Percentiles rank a stretch among this genome's conserved stretches.
Evolutionary conservation across 2,329 filamentous ascomycete genomes (phyloP).

Genomic region (Lachnum nothofagi): DNA sequence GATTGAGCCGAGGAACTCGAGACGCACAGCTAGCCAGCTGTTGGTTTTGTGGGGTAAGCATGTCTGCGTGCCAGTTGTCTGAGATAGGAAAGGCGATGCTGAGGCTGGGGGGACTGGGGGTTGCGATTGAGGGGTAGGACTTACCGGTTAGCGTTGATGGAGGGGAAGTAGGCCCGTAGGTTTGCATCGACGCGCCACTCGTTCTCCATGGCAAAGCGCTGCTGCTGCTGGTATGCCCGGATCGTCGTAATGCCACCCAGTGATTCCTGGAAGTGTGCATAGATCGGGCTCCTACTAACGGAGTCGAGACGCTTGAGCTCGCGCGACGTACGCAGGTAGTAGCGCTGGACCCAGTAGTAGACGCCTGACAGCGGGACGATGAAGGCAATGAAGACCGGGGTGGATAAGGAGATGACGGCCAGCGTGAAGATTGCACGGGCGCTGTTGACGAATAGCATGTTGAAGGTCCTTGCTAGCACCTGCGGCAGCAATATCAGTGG

Average conservation of each 20-base stretch:
- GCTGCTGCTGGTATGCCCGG: slow-evolving; percentile 84
- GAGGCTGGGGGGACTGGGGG: no score
- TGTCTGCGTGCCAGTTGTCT: neutral
- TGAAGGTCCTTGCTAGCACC: slow-evolving; percentile 92
- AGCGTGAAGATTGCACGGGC: slow-evolving; percentile 78
- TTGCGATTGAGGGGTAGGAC: no score
- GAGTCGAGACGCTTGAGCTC: slow-evolving; percentile 95
- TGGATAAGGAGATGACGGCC: slow-evolving; percentile 74
- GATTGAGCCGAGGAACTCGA: slow-evolving; percentile 91
- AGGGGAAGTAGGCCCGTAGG: slow-evolving; percentile 88
- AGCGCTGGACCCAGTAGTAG: slow-evolving; percentile 91
- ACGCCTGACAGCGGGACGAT: slow-evolving; percentile 75
- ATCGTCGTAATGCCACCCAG: slow-evolving; percentile 92
- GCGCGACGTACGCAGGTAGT: slow-evolving; percentile 92
- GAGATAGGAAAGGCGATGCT: slow-evolving; percentile 4
- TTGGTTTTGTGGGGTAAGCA: slow-evolving; percentile 39
- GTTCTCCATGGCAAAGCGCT: slow-evolving; percentile 84
- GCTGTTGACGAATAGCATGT: slow-evolving; percentile 83
- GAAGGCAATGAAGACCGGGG: slow-evolving; percentile 72
- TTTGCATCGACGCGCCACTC: slow-evolving; percentile 97
- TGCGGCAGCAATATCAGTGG: slow-evolving; percentile 69
- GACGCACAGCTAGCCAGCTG: slow-evolving; percentile 87
- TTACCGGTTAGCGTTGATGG: slow-evolving; percentile 65
- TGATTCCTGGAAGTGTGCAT: slow-evolving; percentile 96
- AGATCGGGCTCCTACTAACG: slow-evolving; percentile 91